Base-by-base conservation (phyloP, 768 basidiomycete genomes). In the Lentinula detonsa region DNA sequence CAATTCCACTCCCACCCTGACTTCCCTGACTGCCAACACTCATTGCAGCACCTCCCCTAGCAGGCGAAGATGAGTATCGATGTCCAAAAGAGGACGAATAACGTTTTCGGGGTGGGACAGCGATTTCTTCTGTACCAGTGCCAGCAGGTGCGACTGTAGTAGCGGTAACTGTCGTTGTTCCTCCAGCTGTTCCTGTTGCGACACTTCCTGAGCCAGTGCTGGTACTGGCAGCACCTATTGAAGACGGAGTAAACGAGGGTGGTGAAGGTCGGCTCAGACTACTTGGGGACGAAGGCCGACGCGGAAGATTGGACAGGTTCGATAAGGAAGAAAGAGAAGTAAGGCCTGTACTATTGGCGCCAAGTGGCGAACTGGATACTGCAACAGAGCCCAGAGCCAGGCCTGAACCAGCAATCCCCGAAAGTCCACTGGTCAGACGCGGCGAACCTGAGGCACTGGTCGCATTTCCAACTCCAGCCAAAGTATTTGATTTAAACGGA, bases 21-120 rank as follows among this genome's bases (percentile, higher is more conserved):
- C 57, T 59, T 5, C 56, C 56, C 21, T 40, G 39, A 18, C 57
- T 45, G 3, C 46, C 46, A 16, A 59, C 13, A n/a, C 48, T 42
- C 13, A 40, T 31, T 37, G 49, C 50, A 21, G 43, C 57, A 52
- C 35, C 53, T 11, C 71, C 66, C 4, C 71, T 71, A 34, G 67
- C 67, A 5, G 78, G 73, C 9, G 46, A 48, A 13, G 75, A 68
- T 21, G 71, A 74, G 69, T 89, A 89, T 48, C 90, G 80, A 70
- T 91, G 85, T 9, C 87, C 85, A 68, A 93, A 93, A 62, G 85
- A 88, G 65, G 87, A 90, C 49, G 87, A 88, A 73, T 91, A 93
- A 6, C 88, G 76, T 70, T 87, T 88, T 42, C 85, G 75, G 59
- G 10, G 73, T 35, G 39, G 74, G 57, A 66, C 65, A 28, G 65